These are phyloP conservation scores for Allium sativum DNA, from an alignment of 106 monocot genomes.

Conservation along the genomic window DNA sequence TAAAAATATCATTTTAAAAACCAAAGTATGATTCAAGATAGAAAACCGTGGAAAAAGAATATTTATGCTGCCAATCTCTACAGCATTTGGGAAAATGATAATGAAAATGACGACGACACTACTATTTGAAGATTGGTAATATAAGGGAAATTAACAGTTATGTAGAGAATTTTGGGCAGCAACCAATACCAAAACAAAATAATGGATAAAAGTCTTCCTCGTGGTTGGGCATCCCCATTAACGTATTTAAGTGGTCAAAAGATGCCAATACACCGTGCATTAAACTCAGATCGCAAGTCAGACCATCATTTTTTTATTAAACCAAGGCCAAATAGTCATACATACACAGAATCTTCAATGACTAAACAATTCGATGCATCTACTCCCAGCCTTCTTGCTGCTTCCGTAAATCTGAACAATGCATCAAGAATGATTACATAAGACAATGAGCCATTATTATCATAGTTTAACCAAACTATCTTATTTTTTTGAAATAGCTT, in stretches of 20 bases:
- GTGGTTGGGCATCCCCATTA: too few species aligned
- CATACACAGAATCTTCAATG: constrained; percentile 77
- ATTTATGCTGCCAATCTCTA: too few species aligned
- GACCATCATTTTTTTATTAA: background rate
- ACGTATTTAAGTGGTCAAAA: background rate
- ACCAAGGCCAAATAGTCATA: constrained; percentile 1
- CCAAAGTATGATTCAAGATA: too few species aligned
- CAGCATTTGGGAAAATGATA: too few species aligned
- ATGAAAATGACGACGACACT: too few species aligned
- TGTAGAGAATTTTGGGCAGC: too few species aligned
- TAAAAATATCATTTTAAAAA: too few species aligned
- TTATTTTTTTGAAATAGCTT: constrained; percentile 10
- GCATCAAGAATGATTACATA: background rate
- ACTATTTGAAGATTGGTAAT: too few species aligned
- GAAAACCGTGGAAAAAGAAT: too few species aligned
- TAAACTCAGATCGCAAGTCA: background rate
- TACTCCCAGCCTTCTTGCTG: constrained; percentile 51
- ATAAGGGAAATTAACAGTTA: background rate
- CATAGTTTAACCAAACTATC: background rate
- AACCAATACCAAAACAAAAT: too few species aligned
- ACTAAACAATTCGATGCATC: constrained; percentile 50
- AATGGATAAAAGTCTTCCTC: too few species aligned
- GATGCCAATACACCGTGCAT: background rate
- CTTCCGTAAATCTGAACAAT: constrained; percentile 48
- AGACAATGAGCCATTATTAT: background rate